Evolutionary conservation across 257 asterid species (phyloP).

Genomic region (Orobanche coerulescens): DNA sequence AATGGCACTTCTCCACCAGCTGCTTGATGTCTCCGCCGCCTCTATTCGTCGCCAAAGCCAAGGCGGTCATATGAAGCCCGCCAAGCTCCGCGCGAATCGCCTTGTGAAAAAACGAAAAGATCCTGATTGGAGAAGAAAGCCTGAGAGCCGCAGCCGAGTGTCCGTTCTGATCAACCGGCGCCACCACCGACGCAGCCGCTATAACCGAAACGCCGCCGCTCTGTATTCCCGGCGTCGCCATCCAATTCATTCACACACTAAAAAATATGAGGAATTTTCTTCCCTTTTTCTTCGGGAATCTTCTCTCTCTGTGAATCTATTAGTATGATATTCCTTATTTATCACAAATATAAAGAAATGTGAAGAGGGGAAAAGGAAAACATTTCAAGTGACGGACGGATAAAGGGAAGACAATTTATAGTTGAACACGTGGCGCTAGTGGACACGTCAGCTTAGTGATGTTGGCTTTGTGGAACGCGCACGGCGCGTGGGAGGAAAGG

Average conservation of each 20-base stretch:
- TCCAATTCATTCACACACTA: conserved; percentile 1
- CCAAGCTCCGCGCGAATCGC: conserved; percentile 77
- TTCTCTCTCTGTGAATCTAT: conserved; percentile 28
- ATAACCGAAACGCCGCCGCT: conserved; percentile 48
- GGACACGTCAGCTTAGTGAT: conserved; percentile 51
- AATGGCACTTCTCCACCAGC: conserved; percentile 54
- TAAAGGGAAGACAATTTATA: conserved; percentile 50
- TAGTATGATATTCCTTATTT: conserved; percentile 4
- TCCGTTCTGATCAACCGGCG: conserved; percentile 39
- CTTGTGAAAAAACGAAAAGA: conserved; percentile 70
- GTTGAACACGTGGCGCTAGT: conserved; percentile 53
- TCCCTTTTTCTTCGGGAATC: conserved; percentile 13
- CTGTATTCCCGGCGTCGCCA: conserved; percentile 59
- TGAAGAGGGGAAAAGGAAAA: conserved; percentile 16
- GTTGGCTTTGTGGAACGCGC: conserved; percentile 31
- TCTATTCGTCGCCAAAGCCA: conserved; percentile 52
- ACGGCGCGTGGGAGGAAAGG: conserved; percentile 44
- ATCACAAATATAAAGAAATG: conserved; percentile 20
- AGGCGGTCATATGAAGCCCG: conserved; percentile 59
- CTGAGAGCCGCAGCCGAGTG: conserved; percentile 32
- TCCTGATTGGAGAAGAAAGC: conserved; percentile 66
- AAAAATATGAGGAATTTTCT: not conserved
- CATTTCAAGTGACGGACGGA: conserved; percentile 35
- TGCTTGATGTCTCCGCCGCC: conserved; percentile 59
- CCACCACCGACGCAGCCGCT: conserved; percentile 34